These are phyloP conservation scores for Cordyceps fumosorosea DNA, from an alignment of 2,329 filamentous ascomycete genomes.

Conservation along the genomic window DNA sequence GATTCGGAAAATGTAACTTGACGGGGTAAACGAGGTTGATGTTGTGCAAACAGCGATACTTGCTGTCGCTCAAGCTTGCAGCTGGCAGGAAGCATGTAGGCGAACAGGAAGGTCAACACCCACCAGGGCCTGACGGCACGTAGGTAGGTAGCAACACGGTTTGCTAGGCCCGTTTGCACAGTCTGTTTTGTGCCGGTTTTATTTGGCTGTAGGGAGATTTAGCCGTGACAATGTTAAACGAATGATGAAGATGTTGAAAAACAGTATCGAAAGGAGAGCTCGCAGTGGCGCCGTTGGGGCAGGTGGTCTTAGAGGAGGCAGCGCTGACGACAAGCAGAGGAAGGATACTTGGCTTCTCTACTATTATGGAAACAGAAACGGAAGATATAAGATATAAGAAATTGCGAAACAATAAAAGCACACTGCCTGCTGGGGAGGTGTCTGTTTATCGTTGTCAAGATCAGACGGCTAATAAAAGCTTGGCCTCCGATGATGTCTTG, in stretches of 20 bases:
- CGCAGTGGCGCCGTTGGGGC: background rate
- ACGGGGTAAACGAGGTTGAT: background rate
- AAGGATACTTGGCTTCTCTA: background rate
- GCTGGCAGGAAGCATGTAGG: conserved; percentile 5
- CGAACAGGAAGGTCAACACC: background rate
- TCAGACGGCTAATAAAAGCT: too few relatives aligned
- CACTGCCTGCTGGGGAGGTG: background rate
- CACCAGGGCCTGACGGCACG: background rate
- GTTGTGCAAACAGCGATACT: background rate
- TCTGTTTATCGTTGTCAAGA: background rate
- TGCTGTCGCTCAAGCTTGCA: conserved; percentile 5
- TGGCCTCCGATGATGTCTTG: too few relatives aligned
- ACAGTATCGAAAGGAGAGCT: too few relatives aligned
- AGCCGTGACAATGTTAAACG: background rate
- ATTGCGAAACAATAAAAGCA: background rate
- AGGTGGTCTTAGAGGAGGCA: background rate
- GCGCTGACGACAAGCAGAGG: background rate
- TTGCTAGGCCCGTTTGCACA: background rate
- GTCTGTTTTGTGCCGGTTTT: background rate
- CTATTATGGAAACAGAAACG: background rate
- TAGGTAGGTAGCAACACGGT: too few relatives aligned
- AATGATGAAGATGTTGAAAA: background rate
- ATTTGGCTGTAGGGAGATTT: too few relatives aligned
- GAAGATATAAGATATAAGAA: background rate
- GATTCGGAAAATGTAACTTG: background rate